Evolutionary conservation across 768 basidiomycete genomes (phyloP).

Genomic region (Trametes gibbosa): DNA sequence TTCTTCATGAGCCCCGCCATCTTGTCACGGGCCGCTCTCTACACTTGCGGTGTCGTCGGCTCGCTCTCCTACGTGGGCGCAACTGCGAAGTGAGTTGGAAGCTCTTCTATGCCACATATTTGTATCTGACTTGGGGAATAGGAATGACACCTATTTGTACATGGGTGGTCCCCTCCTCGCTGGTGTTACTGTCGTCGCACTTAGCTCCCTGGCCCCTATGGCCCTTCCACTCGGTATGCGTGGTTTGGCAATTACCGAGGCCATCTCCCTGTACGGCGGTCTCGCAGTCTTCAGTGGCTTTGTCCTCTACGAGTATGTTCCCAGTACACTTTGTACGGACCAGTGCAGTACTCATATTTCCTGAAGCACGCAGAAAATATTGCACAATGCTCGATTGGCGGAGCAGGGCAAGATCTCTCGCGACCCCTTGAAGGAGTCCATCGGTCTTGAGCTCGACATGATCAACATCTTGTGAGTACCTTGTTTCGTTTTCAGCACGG

Average conservation of each 20-base stretch:
- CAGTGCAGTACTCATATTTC: neutral
- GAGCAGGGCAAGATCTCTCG: constrained; percentile 62
- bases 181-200: constrained; percentile 84
- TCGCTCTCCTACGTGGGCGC: constrained; percentile 85
- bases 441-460: constrained; percentile 80
- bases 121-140: constrained; percentile 23
- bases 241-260: constrained; percentile 70
- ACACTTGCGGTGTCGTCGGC: constrained; percentile 85
- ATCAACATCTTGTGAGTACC: constrained; percentile 80
- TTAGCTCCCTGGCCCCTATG: constrained; percentile 86
- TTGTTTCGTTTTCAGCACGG: neutral
- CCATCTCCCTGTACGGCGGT: constrained; percentile 83
- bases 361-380: constrained; percentile 77
- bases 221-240: constrained; percentile 82
- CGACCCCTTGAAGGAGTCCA: constrained; percentile 78
- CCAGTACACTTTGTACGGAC: neutral
- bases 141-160: constrained; percentile 79
- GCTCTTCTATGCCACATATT: neutral
- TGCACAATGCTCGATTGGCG: constrained; percentile 71
- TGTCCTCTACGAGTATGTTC: constrained; percentile 77
- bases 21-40: constrained; percentile 82
- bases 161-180: constrained; percentile 87
- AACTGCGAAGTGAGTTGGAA: constrained; percentile 63
- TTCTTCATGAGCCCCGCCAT: constrained; percentile 87
- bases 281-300: constrained; percentile 86